Base-by-base conservation (phyloP, 1,284 basidiomycete species). In the Ustilago xerochloae region DNA sequence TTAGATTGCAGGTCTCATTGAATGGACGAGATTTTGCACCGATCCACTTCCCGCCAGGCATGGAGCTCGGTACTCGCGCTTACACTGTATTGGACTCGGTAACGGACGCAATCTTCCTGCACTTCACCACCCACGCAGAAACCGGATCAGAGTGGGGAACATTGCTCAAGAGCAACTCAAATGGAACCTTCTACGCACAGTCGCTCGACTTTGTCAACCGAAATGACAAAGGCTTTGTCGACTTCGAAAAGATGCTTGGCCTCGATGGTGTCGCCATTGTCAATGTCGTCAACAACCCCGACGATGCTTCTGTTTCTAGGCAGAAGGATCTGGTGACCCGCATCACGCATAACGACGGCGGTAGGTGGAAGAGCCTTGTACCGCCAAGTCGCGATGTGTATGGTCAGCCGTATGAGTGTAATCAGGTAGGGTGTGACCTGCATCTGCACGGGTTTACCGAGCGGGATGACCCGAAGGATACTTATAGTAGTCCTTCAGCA, bases 211-310 rank as follows among this genome's bases (percentile, higher is more conserved):
- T 93, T 78, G 96, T 94, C 63, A 99, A 99, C 85, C 89, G 96
- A 26, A 91, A 99, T 84, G 86, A 89, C 0, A 84, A 87, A 0
- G 96, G 97, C 15, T 98, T 89, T 78, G 96, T 95, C 47, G 97
- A 99, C 85, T 99, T 99, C 80, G 96, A 99, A 87, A 99, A 98
- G 88, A 92, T 98, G 89, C 90, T 92, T 64, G 95, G 94, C 2
- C 85, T 99, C 50, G 95, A 99, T 85, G 96, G 96, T 0, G 96
- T 99, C 71, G 94, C 94, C 7, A 86, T 99, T 45, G 89, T 95
- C 78, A 99, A 99, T 81, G 84, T 97, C 33, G 93, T 99, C 3
- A 86, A 89, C 15, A 97, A 99, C 82, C 88, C 93, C 0, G 86
- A 88, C 0, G 90, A 93, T 55, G 93, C 93, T 0, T 86, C 87